Percentiles rank a stretch among this genome's conserved stretches.
Conservation (phyloP, 2,329 filamentous ascomycete species). For the Gnomoniopsis smithogilvyi region DNA sequence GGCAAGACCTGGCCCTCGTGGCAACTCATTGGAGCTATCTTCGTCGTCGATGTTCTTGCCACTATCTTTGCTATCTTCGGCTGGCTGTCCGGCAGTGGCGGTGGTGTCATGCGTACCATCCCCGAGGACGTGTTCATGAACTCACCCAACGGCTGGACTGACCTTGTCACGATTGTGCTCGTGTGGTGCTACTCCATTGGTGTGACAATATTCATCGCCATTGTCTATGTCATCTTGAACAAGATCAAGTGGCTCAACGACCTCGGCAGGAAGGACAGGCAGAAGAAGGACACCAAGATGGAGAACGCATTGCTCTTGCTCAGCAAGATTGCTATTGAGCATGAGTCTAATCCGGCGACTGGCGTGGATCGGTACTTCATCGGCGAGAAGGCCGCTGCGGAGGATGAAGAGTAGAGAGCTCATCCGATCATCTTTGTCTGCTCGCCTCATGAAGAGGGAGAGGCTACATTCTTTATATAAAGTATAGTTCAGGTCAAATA, state of each 20-base stretch:
- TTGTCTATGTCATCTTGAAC: constrained; percentile 63
- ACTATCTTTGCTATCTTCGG: constrained; percentile 75
- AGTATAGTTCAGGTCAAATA: neutral
- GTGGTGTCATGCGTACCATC: constrained; percentile 13
- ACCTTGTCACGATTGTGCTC: constrained; percentile 60
- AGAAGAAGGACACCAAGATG: constrained; percentile 58
- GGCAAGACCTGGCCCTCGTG: constrained; percentile 71
- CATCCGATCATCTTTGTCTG: neutral
- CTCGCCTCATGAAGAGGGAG: neutral
- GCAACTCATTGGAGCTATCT: constrained; percentile 69
- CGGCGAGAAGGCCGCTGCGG: constrained; percentile 17
- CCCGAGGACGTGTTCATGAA: constrained; percentile 27
- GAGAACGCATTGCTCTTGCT: constrained; percentile 65
- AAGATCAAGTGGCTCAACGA: constrained; percentile 56
- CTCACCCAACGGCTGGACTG: constrained; percentile 39
- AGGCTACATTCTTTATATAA: neutral
- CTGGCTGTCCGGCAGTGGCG: constrained; percentile 55
- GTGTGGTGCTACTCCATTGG: constrained; percentile 66
- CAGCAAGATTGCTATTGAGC: constrained; percentile 60
- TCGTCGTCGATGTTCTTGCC: constrained; percentile 67
- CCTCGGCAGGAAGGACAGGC: constrained; percentile 61
- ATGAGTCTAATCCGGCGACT: constrained; percentile 41
- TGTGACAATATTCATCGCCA: constrained; percentile 62
- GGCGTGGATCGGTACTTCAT: constrained; percentile 14
- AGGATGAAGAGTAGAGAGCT: constrained; percentile 17